phyloP scores from a whole-genome alignment of 495 filamentous ascomycete genomes.

The Aspergillus avenaceus region DNA sequence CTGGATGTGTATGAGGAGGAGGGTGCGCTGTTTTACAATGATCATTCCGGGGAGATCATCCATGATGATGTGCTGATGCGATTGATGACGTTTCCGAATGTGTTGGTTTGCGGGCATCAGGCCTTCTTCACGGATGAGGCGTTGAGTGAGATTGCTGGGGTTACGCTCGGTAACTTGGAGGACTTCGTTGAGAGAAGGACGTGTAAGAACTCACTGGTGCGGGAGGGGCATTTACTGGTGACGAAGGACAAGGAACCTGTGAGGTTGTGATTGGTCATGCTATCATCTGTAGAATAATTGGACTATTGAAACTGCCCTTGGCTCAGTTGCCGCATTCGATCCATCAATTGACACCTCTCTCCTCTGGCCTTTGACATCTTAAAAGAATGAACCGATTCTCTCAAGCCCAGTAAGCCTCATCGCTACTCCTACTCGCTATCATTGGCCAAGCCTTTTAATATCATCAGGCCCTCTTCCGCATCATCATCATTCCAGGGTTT shows the following conservation, averaged over 20 bases:
- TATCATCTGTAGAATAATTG: no score
- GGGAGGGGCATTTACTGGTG: slow-evolving; percentile 31
- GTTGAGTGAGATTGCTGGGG: slow-evolving; percentile 58
- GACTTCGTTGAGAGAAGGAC: slow-evolving; percentile 22
- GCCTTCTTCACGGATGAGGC: slow-evolving; percentile 69
- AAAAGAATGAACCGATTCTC: no score
- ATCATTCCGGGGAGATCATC: slow-evolving; percentile 64
- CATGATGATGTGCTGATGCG: slow-evolving; percentile 64
- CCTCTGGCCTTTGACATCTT: no score
- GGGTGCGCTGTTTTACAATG: slow-evolving; percentile 57
- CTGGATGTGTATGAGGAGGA: slow-evolving; percentile 88
- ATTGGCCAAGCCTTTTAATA: slow-evolving; percentile 10
- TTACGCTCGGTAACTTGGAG: slow-evolving; percentile 52
- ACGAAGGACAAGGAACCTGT: slow-evolving; percentile 28
- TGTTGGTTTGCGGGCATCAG: slow-evolving; percentile 64
- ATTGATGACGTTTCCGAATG: slow-evolving; percentile 68
- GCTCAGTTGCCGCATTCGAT: no score
- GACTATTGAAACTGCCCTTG: no score
- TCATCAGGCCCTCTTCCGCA: slow-evolving; percentile 19
- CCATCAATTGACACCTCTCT: no score
- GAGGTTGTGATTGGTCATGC: slow-evolving; percentile 27
- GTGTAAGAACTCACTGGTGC: slow-evolving; percentile 32
- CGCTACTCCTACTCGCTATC: not conserved
- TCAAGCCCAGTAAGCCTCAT: no score
- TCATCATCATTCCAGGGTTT: slow-evolving; percentile 29